A percentile compares a stretch with the other conserved stretches of the same genome.
Conservation (phyloP, 345 rosid genomes). For the Rhodomyrtus tomentosa region DNA sequence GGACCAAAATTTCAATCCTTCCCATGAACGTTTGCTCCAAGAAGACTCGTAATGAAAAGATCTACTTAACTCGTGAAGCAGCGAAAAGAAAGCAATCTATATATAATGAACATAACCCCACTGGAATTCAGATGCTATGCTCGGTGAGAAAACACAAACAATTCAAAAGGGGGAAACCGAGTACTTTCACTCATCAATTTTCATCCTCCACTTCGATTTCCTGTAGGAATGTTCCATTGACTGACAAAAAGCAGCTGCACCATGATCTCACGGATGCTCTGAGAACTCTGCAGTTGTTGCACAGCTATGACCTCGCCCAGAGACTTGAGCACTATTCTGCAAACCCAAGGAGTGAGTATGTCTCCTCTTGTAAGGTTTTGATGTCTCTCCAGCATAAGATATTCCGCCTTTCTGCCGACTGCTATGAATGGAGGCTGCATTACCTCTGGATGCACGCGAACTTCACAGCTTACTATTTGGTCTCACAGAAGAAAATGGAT, state of each 20-base stretch:
- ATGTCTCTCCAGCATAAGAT: slow-evolving; percentile 20
- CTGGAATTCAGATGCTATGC: neutral
- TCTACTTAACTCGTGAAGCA: no score
- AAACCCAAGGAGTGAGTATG: slow-evolving; percentile 2
- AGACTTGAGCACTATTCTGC: neutral
- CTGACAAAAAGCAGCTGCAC: slow-evolving; percentile 13
- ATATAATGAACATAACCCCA: neutral
- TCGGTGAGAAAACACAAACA: neutral
- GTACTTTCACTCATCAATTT: neutral
- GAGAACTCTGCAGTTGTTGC: neutral
- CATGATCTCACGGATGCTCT: neutral
- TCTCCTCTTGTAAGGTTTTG: slow-evolving; percentile 17
- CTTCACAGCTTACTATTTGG: slow-evolving; percentile 19
- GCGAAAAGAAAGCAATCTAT: neutral
- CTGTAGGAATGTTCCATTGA: slow-evolving; percentile 14
- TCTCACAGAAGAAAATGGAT: slow-evolving; percentile 12
- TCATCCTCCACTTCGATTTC: slow-evolving; percentile 20
- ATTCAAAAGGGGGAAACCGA: neutral
- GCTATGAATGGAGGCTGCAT: slow-evolving; percentile 27
- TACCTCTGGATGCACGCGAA: slow-evolving; percentile 6
- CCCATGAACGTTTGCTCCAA: neutral
- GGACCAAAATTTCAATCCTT: slow-evolving; percentile 19
- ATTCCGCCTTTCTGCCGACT: slow-evolving; percentile 29
- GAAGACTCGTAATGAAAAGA: neutral
- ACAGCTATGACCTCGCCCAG: neutral